Conservation (phyloP, 1,284 basidiomycete species). For the Cerrena zonata region DNA sequence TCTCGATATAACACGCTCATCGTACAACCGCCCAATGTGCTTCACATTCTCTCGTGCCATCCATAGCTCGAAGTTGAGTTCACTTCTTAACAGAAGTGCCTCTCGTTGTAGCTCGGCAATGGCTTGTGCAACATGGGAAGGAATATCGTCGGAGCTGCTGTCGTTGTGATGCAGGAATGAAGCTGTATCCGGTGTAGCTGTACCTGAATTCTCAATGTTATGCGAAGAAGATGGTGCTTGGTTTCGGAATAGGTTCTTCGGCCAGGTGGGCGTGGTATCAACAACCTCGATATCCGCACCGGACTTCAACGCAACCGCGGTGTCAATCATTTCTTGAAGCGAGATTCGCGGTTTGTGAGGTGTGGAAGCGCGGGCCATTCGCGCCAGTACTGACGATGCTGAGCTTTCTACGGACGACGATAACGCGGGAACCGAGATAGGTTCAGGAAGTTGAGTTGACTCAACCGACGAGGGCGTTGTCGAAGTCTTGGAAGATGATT, state of each 20-base stretch:
- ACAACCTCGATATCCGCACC: constrained; percentile 56
- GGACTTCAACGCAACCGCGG: constrained; percentile 64
- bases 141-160: constrained; percentile 19
- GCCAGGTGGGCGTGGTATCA: constrained; percentile 20
- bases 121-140: constrained; percentile 49
- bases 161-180: background rate
- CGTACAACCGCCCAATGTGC: constrained; percentile 72
- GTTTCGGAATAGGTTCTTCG: constrained; percentile 16
- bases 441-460: background rate
- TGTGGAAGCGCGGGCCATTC: constrained; percentile 1
- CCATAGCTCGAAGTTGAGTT: constrained; percentile 80
- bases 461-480: background rate
- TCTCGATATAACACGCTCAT: constrained; percentile 64
- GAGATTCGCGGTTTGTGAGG: constrained; percentile 41
- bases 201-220: constrained; percentile 11
- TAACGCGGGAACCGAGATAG: constrained; percentile 3
- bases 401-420: constrained; percentile 14
- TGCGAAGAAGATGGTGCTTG: constrained; percentile 18
- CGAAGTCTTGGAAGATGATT: constrained; percentile 2
- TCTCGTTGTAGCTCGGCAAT: constrained; percentile 69
- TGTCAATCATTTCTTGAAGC: constrained; percentile 64
- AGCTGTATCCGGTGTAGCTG: constrained; percentile 9
- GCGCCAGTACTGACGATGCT: constrained; percentile 9
- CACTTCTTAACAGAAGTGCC: constrained; percentile 64
- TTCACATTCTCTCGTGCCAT: constrained; percentile 70